These are phyloP conservation scores for Trametes cingulata DNA, from an alignment of 768 basidiomycete genomes.

Conservation along the genomic window DNA sequence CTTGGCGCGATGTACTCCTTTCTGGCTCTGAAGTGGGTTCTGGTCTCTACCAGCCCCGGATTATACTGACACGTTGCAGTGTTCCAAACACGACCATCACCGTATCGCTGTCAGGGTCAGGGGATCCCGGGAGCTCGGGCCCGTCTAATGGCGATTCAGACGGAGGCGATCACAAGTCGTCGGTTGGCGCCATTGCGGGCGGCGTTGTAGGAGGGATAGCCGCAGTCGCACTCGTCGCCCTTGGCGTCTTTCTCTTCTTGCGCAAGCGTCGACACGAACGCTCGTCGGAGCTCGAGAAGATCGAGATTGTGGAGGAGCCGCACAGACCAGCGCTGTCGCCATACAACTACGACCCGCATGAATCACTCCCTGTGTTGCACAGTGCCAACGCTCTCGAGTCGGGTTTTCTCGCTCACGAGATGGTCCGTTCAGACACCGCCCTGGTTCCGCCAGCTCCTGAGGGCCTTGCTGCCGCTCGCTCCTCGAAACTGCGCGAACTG, in stretches of 20 bases:
- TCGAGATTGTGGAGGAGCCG: not conserved
- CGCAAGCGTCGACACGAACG: not conserved
- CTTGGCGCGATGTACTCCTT: slow-evolving; percentile 17
- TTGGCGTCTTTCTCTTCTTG: slow-evolving; percentile 2
- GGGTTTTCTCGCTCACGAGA: not conserved
- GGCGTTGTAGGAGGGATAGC: slow-evolving; percentile 14
- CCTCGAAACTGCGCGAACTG: slow-evolving; percentile 6
- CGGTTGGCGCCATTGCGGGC: slow-evolving; percentile 10
- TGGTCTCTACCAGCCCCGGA: not conserved
- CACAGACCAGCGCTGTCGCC: slow-evolving; percentile 8
- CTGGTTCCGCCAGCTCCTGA: not conserved
- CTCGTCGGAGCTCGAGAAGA: not conserved
- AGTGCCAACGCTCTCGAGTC: not conserved
- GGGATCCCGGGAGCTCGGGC: not conserved
- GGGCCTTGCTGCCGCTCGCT: not conserved
- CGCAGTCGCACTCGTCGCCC: not conserved
- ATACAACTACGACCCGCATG: not conserved
- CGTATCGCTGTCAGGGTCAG: not conserved
- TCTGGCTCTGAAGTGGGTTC: slow-evolving; percentile 16
- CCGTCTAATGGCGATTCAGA: not conserved
- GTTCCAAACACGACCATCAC: slow-evolving; percentile 4
- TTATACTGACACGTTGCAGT: not conserved
- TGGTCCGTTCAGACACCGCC: not conserved
- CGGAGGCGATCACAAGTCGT: not conserved
- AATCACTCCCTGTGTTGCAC: not conserved